Conservation (phyloP, 441 rosid species). For the Biscutella laevigata region DNA sequence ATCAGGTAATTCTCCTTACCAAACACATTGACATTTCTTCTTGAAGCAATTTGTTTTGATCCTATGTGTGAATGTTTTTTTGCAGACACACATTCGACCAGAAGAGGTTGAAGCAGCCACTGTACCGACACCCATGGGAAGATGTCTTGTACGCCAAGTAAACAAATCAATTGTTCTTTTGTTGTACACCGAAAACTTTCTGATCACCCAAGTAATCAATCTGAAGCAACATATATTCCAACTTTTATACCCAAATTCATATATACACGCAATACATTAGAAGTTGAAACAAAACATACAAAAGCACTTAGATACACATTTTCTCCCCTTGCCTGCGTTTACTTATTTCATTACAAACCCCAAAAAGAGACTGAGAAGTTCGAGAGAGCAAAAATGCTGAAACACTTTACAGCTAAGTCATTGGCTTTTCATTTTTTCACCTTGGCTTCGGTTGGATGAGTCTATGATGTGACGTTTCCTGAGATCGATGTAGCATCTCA, state of each 20-base stretch:
- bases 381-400: constrained; percentile 34
- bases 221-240: not conserved
- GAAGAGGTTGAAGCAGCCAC: constrained; percentile 84
- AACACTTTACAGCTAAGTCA: constrained; percentile 39
- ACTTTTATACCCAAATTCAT: constrained; percentile 16
- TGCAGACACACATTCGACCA: constrained; percentile 82
- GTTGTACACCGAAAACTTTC: too few relatives aligned
- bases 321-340: constrained; percentile 22
- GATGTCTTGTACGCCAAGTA: constrained; percentile 60
- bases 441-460: constrained; percentile 67
- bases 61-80: too few relatives aligned
- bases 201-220: too few relatives aligned
- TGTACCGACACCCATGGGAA: constrained; percentile 90
- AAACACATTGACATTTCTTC: too few relatives aligned
- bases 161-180: too few relatives aligned
- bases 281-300: constrained; percentile 11
- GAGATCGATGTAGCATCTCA: constrained; percentile 88
- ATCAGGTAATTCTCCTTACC: too few relatives aligned
- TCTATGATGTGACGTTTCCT: constrained; percentile 57
- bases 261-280: constrained; percentile 14
- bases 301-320: constrained; percentile 25
- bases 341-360: constrained; percentile 28
- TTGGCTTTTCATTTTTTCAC: constrained; percentile 31
- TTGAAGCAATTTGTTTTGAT: too few relatives aligned
- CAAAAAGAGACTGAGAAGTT: constrained; percentile 14